Evolutionary conservation across 768 basidiomycete genomes (phyloP).

Genomic region (Pleurotus citrinopileatus): DNA sequence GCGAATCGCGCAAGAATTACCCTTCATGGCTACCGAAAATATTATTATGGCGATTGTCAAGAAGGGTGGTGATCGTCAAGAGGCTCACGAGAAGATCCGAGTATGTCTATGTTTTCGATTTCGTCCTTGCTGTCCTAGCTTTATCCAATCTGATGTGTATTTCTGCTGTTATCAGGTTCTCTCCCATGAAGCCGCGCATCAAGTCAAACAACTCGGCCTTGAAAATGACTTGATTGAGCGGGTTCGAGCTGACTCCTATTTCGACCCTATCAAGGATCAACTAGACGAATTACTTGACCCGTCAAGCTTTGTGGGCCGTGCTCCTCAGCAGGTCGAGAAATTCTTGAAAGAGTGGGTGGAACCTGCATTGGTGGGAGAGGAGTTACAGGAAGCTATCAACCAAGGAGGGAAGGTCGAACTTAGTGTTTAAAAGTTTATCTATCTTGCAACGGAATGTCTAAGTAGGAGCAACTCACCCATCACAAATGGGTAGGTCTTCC

Average conservation of each 20-base stretch:
- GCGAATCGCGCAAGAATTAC: constrained; percentile 90
- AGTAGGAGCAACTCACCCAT: too few relatives aligned
- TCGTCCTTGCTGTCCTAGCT: constrained; percentile 6
- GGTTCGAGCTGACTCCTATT: constrained; percentile 79
- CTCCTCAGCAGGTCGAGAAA: constrained; percentile 90
- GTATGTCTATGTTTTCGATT: constrained; percentile 36
- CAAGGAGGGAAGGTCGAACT: constrained; percentile 62
- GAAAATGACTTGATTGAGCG: constrained; percentile 96
- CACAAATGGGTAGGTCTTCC: too few relatives aligned
- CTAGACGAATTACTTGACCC: constrained; percentile 83
- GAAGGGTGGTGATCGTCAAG: constrained; percentile 91
- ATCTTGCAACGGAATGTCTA: too few relatives aligned
- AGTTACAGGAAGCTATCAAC: constrained; percentile 50
- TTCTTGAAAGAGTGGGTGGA: constrained; percentile 87
- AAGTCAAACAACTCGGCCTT: constrained; percentile 91
- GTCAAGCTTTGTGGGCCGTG: constrained; percentile 85
- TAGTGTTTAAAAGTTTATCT: too few relatives aligned
- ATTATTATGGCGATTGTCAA: constrained; percentile 99
- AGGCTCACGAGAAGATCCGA: constrained; percentile 94
- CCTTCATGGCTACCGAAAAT: constrained; percentile 99
- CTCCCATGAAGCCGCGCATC: constrained; percentile 90
- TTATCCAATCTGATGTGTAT: too few relatives aligned
- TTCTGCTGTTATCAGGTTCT: constrained; percentile 53
- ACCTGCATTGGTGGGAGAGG: constrained; percentile 68
- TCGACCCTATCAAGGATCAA: constrained; percentile 80